A percentile compares a stretch with the other conserved stretches of the same genome.
Conservation (phyloP, 352 stramenopile species). For the Globisporangium radiosum region DNA sequence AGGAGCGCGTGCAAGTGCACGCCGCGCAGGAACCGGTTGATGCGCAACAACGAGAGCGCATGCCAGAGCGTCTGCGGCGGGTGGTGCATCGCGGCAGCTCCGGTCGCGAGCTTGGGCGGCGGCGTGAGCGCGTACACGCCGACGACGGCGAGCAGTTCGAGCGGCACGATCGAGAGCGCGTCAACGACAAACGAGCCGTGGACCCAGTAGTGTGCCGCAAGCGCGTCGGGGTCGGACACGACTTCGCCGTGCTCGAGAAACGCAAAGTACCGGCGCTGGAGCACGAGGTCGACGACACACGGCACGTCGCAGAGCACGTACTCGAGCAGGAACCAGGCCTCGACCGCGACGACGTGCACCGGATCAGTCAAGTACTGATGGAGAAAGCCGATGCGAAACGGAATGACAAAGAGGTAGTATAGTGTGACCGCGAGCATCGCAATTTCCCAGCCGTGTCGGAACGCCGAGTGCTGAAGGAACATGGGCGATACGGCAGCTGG, state of each 20-base stretch:
- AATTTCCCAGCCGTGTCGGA: slow-evolving; percentile 39
- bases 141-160: slow-evolving; percentile 29
- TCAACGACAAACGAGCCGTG: slow-evolving; percentile 44
- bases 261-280: slow-evolving; percentile 52
- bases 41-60: slow-evolving; percentile 32
- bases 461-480: slow-evolving; percentile 29
- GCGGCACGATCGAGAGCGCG: slow-evolving; percentile 34
- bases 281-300: slow-evolving; percentile 47
- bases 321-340: slow-evolving; percentile 41
- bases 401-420: slow-evolving; percentile 51
- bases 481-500: slow-evolving; percentile 3
- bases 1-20: slow-evolving; percentile 40
- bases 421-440: slow-evolving; percentile 50
- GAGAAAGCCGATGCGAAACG: slow-evolving; percentile 56
- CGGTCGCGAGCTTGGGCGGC: slow-evolving; percentile 15
- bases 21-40: slow-evolving; percentile 47
- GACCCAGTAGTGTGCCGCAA: slow-evolving; percentile 39
- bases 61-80: slow-evolving; percentile 32
- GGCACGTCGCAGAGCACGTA: slow-evolving; percentile 39
- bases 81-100: slow-evolving; percentile 16
- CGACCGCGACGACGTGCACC: slow-evolving; percentile 16
- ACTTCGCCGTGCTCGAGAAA: slow-evolving; percentile 36
- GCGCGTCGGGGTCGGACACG: slow-evolving; percentile 28
- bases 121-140: slow-evolving; percentile 10
- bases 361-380: slow-evolving; percentile 35